Evolutionary conservation across 805 yeast genomes (phyloP).

Genomic region (Monosporozyma yasuniensis): DNA sequence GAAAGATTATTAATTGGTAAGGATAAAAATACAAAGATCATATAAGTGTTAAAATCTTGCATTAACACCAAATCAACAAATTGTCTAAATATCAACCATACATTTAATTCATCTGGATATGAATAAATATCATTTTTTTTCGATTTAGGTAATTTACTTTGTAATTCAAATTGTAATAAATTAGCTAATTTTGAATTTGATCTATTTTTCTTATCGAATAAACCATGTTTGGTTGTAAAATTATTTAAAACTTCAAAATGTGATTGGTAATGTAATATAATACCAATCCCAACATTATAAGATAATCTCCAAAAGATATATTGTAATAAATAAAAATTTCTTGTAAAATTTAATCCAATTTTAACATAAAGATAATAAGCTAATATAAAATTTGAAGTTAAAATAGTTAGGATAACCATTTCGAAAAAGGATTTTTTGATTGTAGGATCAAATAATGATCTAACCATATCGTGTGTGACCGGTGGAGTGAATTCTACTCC

Average conservation of each 20-base stretch:
- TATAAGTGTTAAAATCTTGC: constrained; percentile 75
- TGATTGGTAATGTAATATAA: constrained; percentile 57
- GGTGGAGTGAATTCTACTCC: constrained; percentile 31
- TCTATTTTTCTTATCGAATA: constrained; percentile 33
- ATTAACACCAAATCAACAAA: constrained; percentile 72
- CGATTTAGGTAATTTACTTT: constrained; percentile 19
- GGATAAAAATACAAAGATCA: constrained; percentile 47
- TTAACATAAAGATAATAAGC: constrained; percentile 24
- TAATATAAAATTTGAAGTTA: constrained; percentile 31
- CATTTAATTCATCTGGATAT: constrained; percentile 66
- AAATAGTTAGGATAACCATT: constrained; percentile 42
- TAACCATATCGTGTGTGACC: constrained; percentile 73
- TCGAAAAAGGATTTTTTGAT: constrained; percentile 61
- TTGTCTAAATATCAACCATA: constrained; percentile 74
- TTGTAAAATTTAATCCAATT: constrained; percentile 15
- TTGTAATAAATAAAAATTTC: constrained; percentile 39
- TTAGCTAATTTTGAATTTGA: constrained; percentile 30
- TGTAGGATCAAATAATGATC: constrained; percentile 71
- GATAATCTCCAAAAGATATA: constrained; percentile 68
- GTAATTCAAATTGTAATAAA: constrained; percentile 39
- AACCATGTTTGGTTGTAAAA: constrained; percentile 37
- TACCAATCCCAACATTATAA: constrained; percentile 77
- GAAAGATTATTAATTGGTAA: constrained; percentile 35
- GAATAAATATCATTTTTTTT: constrained; percentile 26
- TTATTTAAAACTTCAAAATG: constrained; percentile 44